phyloP scores from a whole-genome alignment of 1,284 basidiomycete genomes.

The Puccinia coronata region DNA sequence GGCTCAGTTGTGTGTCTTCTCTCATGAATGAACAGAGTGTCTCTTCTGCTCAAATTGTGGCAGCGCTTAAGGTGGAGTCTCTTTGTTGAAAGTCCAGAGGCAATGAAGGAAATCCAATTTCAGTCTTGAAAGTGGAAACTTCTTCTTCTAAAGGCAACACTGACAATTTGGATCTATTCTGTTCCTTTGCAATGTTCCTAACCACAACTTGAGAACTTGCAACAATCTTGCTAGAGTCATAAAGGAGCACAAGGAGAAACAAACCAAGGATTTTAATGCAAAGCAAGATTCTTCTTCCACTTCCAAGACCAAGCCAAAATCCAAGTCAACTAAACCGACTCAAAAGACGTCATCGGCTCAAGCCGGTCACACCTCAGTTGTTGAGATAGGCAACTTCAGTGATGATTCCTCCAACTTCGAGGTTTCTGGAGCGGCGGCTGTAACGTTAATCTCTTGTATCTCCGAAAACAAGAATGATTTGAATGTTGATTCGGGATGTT shows the following conservation, averaged over 20 bases:
- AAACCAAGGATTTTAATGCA: not conserved
- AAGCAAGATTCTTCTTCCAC: not conserved
- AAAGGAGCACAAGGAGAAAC: not conserved
- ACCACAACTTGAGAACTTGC: not conserved
- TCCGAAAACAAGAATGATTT: not conserved
- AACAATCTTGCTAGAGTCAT: not conserved
- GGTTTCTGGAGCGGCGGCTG: not conserved
- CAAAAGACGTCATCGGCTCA: not conserved
- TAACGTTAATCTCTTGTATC: not conserved
- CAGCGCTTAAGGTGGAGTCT: not conserved
- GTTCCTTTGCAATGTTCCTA: not conserved
- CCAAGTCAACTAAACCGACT: not conserved
- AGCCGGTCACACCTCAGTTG: not conserved
- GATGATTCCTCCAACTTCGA: not conserved
- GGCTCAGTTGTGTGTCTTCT: constrained; percentile 12
- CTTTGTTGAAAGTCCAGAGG: not conserved
- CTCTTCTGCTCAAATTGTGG: not conserved
- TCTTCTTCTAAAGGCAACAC: not conserved
- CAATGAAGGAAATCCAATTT: not conserved
- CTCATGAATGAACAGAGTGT: constrained; percentile 18
- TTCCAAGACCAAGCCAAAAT: not conserved
- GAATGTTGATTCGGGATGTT: too few species aligned
- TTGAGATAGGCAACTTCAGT: not conserved
- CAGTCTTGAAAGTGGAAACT: not conserved
- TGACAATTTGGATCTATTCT: not conserved